These are phyloP conservation scores for Diutina mesorugosa DNA, from an alignment of 1,139 yeast species.

Conservation along the genomic window DNA sequence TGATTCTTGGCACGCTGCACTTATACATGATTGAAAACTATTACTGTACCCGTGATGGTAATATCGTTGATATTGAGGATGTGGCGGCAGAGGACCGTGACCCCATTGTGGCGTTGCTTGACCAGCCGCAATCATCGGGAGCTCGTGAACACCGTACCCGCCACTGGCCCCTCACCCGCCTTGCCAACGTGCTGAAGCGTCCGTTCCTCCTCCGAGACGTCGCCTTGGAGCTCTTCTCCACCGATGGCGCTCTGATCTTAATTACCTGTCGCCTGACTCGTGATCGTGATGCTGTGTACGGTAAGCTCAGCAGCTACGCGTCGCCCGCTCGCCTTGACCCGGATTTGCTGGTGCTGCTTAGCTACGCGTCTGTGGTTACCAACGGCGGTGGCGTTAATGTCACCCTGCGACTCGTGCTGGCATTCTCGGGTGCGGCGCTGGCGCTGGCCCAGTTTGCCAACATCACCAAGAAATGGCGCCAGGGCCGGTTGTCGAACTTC, in stretches of 20 bases:
- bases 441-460: not conserved
- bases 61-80: conserved; percentile 56
- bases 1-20: conserved; percentile 53
- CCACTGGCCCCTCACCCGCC: conserved; percentile 42
- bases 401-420: not conserved
- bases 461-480: conserved; percentile 54
- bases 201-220: conserved; percentile 67
- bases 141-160: conserved; percentile 25
- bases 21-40: conserved; percentile 60
- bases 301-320: conserved; percentile 19
- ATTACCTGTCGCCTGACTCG: conserved; percentile 40
- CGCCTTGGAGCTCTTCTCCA: conserved; percentile 65
- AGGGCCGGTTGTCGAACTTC: conserved; percentile 69
- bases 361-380: not conserved
- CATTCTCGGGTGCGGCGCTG: not conserved
- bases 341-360: not conserved
- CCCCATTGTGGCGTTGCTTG: conserved; percentile 40
- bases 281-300: conserved; percentile 44
- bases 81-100: conserved; percentile 52
- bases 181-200: conserved; percentile 56
- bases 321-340: not conserved
- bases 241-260: conserved; percentile 55
- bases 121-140: conserved; percentile 27
- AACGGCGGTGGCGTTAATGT: not conserved
- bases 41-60: conserved; percentile 44